These are phyloP conservation scores for Sporothrix euskadiensis DNA, from an alignment of 2,329 filamentous ascomycete genomes.

Conservation along the genomic window DNA sequence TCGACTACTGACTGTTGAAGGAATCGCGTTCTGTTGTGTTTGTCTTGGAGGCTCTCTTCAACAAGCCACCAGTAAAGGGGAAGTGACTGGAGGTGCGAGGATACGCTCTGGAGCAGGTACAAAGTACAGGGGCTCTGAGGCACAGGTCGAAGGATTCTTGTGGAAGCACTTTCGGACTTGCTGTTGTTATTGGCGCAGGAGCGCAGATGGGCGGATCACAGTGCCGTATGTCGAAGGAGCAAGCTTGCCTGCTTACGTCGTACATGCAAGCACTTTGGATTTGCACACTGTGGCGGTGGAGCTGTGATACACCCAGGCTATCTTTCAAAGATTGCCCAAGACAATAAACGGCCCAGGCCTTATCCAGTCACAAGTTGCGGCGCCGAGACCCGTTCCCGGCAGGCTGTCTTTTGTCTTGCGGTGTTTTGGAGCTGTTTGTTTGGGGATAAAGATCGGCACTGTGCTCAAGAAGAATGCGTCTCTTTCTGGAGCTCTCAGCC, in stretches of 20 bases:
- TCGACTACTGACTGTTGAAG: neutral
- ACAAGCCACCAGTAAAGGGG: neutral
- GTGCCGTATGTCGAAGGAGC: neutral
- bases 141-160: neutral
- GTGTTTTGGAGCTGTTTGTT: neutral
- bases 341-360: neutral
- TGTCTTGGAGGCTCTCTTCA: neutral
- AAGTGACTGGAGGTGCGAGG: neutral
- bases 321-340: neutral
- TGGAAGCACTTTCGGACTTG: neutral
- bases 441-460: conserved; percentile 10
- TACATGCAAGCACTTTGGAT: conserved; percentile 2
- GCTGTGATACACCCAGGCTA: neutral
- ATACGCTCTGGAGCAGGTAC: neutral
- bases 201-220: neutral
- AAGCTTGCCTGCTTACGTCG: neutral
- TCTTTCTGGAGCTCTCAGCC: neutral
- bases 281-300: neutral
- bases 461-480: neutral
- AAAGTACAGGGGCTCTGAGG: too few species aligned
- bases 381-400: conserved; percentile 11
- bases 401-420: neutral
- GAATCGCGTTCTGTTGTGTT: neutral
- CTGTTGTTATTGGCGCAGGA: neutral
- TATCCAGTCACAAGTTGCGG: conserved; percentile 10